Evolutionary conservation across 106 monocot species (phyloP).

Genomic region (Vanilla planifolia): DNA sequence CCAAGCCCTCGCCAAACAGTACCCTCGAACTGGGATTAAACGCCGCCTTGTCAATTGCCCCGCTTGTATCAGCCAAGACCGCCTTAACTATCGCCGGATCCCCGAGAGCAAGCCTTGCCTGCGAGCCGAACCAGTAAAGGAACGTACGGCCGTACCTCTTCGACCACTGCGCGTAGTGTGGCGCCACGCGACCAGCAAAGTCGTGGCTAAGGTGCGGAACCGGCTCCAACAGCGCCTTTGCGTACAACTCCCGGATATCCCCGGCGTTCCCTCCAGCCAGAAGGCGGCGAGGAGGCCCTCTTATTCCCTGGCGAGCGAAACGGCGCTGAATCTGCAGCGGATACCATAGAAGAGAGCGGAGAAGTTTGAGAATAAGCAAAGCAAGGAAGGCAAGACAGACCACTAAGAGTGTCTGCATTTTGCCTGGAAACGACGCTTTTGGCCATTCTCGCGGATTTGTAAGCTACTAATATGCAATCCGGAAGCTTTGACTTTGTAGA

Average conservation of each 20-base stretch:
- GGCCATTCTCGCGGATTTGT: too few species aligned
- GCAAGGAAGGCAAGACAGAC: conserved; percentile 15
- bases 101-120: conserved; percentile 54
- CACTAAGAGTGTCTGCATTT: too few species aligned
- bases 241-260: conserved; percentile 45
- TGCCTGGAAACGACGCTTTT: too few species aligned
- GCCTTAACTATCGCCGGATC: conserved; percentile 42
- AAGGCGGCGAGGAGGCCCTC: conserved; percentile 42
- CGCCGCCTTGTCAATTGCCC: conserved; percentile 42
- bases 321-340: conserved; percentile 39
- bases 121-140: conserved; percentile 72
- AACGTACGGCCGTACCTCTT: conserved; percentile 42
- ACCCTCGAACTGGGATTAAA: conserved; percentile 54
- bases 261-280: conserved; percentile 58
- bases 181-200: conserved; percentile 40
- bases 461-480: too few species aligned
- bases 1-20: conserved; percentile 72
- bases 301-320: conserved; percentile 52
- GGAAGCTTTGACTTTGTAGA: too few species aligned
- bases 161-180: conserved; percentile 61
- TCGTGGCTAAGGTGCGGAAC: conserved; percentile 22
- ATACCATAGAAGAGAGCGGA: conserved; percentile 34
- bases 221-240: conserved; percentile 40
- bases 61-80: conserved; percentile 33
- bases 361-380: conserved; percentile 16